Percentiles rank a stretch among this genome's conserved stretches.
Conservation (phyloP, 345 rosid species). For the Turritis glabra region DNA sequence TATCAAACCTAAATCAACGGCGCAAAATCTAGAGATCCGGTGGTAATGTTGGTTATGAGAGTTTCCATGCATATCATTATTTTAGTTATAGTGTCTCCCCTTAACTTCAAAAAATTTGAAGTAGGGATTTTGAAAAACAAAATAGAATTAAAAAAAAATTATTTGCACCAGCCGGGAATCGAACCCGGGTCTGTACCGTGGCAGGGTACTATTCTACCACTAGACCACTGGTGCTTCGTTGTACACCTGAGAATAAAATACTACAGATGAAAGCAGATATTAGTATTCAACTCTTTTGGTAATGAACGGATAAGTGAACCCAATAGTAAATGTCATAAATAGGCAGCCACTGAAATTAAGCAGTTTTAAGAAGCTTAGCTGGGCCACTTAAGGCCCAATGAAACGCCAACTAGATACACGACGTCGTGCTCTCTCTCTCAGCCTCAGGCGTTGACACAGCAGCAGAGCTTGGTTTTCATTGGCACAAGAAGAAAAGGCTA, state of each 20-base stretch:
- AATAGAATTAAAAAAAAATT: not conserved
- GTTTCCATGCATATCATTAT: no score
- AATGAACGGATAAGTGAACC: no score
- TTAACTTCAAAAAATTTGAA: no score
- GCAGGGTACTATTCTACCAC: conserved; percentile 65
- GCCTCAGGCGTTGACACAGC: conserved; percentile 4
- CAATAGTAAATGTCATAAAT: no score
- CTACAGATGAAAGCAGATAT: no score
- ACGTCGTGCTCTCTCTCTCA: not conserved
- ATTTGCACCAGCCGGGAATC: conserved; percentile 47
- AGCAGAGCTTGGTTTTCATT: not conserved
- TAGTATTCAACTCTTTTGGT: no score
- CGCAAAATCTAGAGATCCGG: not conserved
- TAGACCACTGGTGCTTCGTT: conserved; percentile 45
- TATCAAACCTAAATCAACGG: not conserved
- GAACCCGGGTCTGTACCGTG: conserved; percentile 78
- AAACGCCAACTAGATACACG: not conserved
- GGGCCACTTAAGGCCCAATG: conserved; percentile 24
- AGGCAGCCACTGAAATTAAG: not conserved
- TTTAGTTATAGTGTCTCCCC: no score
- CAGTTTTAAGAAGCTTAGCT: not conserved
- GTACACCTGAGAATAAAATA: no score
- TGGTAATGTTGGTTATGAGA: not conserved
- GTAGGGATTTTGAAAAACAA: no score
- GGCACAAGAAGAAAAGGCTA: not conserved